Evolutionary conservation across 176 grass and related monocot genomes (phyloP).

Genomic region (Saccharum officinarum): DNA sequence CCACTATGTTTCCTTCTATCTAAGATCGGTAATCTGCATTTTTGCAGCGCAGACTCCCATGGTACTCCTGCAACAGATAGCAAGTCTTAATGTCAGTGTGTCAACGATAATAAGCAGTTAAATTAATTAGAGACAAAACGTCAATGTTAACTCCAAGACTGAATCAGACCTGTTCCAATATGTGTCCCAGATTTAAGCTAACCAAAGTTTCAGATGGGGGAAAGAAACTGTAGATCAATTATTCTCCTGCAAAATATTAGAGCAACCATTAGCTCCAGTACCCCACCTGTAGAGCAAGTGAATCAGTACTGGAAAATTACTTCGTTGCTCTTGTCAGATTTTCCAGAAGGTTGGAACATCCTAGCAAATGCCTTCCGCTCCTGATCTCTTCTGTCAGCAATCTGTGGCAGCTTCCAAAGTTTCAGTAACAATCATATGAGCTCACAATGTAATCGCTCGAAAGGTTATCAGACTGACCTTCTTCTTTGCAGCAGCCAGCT

Average conservation of each 20-base stretch:
- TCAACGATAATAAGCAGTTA: neutral
- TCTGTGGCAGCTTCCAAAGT: constrained; percentile 42
- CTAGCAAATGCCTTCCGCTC: constrained; percentile 86
- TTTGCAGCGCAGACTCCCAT: neutral
- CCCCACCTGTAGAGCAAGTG: neutral
- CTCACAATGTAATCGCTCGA: neutral
- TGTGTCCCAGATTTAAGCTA: constrained; percentile 51
- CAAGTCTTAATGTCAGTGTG: neutral
- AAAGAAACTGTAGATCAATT: constrained; percentile 41
- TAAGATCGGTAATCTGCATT: constrained; percentile 25
- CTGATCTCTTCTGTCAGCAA: constrained; percentile 75
- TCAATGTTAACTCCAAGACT: neutral
- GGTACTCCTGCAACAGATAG: constrained; percentile 31
- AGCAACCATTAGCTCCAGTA: constrained; percentile 14
- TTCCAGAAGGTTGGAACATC: constrained; percentile 83
- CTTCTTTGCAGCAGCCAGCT: constrained; percentile 83
- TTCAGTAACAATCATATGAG: constrained; percentile 6
- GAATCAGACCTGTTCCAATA: constrained; percentile 14
- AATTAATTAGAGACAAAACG: neutral
- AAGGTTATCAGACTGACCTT: constrained; percentile 53
- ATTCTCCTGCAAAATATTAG: constrained; percentile 26
- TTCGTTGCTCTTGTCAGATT: constrained; percentile 55
- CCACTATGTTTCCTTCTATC: constrained; percentile 46
- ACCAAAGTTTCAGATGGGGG: constrained; percentile 40
- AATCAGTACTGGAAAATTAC: constrained; percentile 38